A percentile compares a stretch with the other conserved stretches of the same genome.
phyloP scores from a whole-genome alignment of 1,284 basidiomycete genomes.

The Leccinum subfulvum region DNA sequence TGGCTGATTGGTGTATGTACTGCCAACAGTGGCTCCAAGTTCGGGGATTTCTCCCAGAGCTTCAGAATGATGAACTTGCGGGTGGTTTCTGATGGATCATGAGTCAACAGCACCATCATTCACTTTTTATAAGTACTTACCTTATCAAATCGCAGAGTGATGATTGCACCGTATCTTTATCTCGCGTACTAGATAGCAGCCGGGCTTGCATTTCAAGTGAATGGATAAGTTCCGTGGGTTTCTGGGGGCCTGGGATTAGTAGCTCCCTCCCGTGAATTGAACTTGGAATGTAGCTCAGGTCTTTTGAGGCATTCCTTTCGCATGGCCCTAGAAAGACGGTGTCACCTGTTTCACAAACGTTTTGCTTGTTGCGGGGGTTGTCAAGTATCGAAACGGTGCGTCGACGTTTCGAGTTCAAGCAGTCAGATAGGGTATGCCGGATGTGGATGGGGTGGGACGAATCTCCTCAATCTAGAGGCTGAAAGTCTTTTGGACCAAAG shows the following conservation, averaged over 20 bases:
- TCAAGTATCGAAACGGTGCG: neutral
- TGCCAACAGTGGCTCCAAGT: neutral
- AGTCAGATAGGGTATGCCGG: neutral
- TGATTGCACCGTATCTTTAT: neutral
- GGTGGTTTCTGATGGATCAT: conserved; percentile 13
- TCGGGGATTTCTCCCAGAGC: conserved; percentile 4
- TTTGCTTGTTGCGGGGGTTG: neutral
- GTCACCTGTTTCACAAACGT: neutral
- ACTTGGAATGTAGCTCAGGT: neutral
- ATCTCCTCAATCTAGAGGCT: neutral
- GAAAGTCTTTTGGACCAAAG: neutral
- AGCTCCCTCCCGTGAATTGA: neutral
- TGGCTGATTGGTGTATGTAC: neutral
- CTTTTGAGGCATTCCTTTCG: neutral
- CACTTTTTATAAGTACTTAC: neutral
- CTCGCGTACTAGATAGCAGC: neutral
- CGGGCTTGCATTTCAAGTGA: neutral
- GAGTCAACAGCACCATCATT: neutral
- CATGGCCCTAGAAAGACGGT: neutral
- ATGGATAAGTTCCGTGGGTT: neutral
- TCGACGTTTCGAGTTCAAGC: neutral
- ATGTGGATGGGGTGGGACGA: neutral
- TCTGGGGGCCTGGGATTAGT: neutral
- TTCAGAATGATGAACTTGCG: conserved; percentile 3
- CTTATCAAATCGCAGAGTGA: neutral